phyloP scores from a whole-genome alignment of 345 rosid species.

The Eucalyptus sp. region DNA sequence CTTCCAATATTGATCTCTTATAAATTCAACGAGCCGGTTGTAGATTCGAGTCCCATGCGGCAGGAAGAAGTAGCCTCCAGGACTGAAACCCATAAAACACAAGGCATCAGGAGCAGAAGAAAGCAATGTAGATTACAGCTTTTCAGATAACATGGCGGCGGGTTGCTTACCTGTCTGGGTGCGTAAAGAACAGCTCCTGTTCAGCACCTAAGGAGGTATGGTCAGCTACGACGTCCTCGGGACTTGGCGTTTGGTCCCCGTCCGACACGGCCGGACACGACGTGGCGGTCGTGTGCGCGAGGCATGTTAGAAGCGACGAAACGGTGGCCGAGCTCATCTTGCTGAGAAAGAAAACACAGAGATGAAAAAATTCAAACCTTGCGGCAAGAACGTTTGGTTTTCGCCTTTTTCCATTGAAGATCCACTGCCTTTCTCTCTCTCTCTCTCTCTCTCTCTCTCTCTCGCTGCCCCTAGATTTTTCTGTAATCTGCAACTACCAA shows the following conservation, averaged over 20 bases:
- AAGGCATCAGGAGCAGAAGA: not conserved
- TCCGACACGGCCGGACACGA: fast-evolving
- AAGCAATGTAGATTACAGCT: constrained; percentile 28
- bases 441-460: too few species aligned
- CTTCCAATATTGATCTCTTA: constrained; percentile 51
- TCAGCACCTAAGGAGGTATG: constrained; percentile 72
- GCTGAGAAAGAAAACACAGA: too few species aligned
- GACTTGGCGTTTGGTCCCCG: fast-evolving
- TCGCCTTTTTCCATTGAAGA: too few species aligned
- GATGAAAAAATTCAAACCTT: too few species aligned
- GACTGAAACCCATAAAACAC: constrained; percentile 34
- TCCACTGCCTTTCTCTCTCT: too few species aligned
- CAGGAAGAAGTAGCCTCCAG: constrained; percentile 96
- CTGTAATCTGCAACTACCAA: too few species aligned
- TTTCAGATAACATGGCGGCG: fast-evolving
- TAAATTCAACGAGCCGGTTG: constrained; percentile 68
- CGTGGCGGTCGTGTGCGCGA: too few species aligned
- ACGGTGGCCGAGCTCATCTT: fast-evolving
- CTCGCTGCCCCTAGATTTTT: too few species aligned
- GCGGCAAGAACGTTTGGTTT: too few species aligned
- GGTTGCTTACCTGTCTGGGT: constrained; percentile 2
- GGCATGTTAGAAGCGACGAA: too few species aligned
- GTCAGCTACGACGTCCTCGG: constrained; percentile 5
- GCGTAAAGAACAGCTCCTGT: constrained; percentile 87
- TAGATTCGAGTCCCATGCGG: constrained; percentile 81